Percentiles rank a stretch among this genome's conserved stretches.
These are phyloP conservation scores for Salvia rosmarinus DNA, from an alignment of 257 asterid genomes.

Conservation along the genomic window DNA sequence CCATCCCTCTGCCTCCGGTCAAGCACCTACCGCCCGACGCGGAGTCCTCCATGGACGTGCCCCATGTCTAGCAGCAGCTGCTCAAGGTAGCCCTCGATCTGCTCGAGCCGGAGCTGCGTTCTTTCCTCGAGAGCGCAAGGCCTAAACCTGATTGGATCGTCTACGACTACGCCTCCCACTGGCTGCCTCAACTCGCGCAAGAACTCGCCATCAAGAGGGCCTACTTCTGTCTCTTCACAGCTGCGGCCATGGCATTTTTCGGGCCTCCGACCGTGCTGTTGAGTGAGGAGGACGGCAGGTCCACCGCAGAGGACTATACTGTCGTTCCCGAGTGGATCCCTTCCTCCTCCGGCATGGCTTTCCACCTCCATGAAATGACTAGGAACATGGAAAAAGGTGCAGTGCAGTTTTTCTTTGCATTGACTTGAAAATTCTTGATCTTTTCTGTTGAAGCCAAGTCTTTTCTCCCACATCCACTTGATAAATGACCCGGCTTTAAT, in stretches of 20 bases:
- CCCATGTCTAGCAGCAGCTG: conserved; percentile 63
- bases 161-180: conserved; percentile 77
- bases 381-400: conserved; percentile 64
- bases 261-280: conserved; percentile 60
- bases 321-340: conserved; percentile 77
- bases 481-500: too few species aligned
- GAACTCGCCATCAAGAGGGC: conserved; percentile 48
- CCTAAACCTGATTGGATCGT: conserved; percentile 86
- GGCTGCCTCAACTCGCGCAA: conserved; percentile 64
- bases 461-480: too few species aligned
- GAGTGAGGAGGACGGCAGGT: conserved; percentile 34
- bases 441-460: background rate
- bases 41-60: conserved; percentile 92
- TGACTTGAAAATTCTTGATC: conserved; percentile 7
- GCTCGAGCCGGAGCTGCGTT: conserved; percentile 52
- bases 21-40: conserved; percentile 56
- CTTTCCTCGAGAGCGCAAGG: conserved; percentile 51
- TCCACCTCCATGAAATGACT: conserved; percentile 62
- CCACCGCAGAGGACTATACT: conserved; percentile 60
- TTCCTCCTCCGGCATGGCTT: conserved; percentile 48
- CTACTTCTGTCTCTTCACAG: conserved; percentile 72
- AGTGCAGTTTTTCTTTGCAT: background rate
- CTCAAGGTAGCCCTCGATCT: conserved; percentile 75
- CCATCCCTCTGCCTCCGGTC: conserved; percentile 56
- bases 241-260: conserved; percentile 69